Conservation (phyloP, 2,329 filamentous ascomycete genomes). For the Fusarium decemcellulare region DNA sequence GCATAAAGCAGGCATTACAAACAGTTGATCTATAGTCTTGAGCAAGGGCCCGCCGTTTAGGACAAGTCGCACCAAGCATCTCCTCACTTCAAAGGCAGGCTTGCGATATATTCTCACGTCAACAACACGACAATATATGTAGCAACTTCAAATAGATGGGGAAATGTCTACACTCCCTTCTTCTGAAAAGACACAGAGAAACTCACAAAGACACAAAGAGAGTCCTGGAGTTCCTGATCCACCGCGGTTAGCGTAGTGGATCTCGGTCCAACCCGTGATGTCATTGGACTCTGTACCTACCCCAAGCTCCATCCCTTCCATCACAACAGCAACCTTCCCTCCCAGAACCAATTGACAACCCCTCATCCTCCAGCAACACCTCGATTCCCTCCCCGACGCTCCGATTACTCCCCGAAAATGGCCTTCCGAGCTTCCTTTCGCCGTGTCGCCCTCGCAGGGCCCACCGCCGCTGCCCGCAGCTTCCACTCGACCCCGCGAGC, state of each 20-base stretch:
- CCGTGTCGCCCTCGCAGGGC: slow-evolving; percentile 50
- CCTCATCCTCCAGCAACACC: slow-evolving; percentile 11
- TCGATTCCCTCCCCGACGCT: slow-evolving; percentile 1
- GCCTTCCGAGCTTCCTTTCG: slow-evolving; percentile 55
- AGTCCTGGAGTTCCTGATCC: background rate
- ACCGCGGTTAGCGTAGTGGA: slow-evolving; percentile 25
- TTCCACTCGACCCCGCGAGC: slow-evolving; percentile 77
- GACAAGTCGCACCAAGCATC: no score
- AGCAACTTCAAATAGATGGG: no score
- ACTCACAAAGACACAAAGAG: background rate
- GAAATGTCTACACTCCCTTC: background rate
- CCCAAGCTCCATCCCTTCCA: slow-evolving; percentile 27
- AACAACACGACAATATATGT: no score
- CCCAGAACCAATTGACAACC: slow-evolving; percentile 33
- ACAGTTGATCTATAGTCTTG: no score
- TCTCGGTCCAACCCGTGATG: slow-evolving; percentile 38
- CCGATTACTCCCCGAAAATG: slow-evolving; percentile 46
- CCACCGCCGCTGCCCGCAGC: slow-evolving; percentile 49
- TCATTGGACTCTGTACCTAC: slow-evolving; percentile 36
- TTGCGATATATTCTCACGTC: no score
- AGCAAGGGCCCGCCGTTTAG: no score
- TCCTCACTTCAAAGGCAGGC: no score
- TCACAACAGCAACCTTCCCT: slow-evolving; percentile 16
- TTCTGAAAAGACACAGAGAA: background rate
- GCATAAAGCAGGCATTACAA: no score